Percentiles rank a stretch among this genome's conserved stretches.
These are phyloP conservation scores for Trypanosoma scelopori DNA, from an alignment of 208 protist genomes.

Conservation along the genomic window DNA sequence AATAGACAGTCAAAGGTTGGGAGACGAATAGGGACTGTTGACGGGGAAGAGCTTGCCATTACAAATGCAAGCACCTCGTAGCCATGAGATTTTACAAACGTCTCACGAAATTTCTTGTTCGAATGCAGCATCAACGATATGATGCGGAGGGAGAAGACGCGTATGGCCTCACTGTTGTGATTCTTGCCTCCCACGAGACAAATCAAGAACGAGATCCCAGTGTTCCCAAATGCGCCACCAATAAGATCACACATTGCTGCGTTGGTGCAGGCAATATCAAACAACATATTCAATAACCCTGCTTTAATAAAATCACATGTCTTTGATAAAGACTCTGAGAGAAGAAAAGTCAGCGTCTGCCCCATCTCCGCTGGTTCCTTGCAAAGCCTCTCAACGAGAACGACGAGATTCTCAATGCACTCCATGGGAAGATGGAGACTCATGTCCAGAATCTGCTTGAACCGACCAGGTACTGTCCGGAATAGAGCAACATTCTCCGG, in stretches of 20 bases:
- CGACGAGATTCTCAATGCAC: conserved; percentile 75
- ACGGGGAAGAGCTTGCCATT: conserved; percentile 41
- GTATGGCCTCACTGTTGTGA: conserved; percentile 77
- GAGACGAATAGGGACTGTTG: conserved; percentile 53
- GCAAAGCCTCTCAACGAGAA: conserved; percentile 85
- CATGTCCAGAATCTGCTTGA: conserved; percentile 54
- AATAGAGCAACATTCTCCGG: conserved; percentile 72
- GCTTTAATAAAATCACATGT: conserved; percentile 64
- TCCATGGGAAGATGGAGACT: conserved; percentile 56
- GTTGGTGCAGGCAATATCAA: conserved; percentile 75
- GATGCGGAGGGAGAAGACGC: conserved; percentile 74
- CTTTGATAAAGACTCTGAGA: conserved; percentile 22
- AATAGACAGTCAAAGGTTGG: conserved; percentile 80
- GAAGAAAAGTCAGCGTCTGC: conserved; percentile 59
- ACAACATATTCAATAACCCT: conserved; percentile 87
- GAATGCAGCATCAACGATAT: conserved; percentile 78
- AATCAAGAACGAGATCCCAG: conserved; percentile 58
- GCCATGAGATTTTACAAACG: conserved; percentile 64
- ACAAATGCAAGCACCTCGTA: conserved; percentile 64
- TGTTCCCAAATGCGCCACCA: conserved; percentile 48
- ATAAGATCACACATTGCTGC: conserved; percentile 68
- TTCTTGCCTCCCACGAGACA: conserved; percentile 68
- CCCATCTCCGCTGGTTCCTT: conserved; percentile 67
- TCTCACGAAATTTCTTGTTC: conserved; percentile 48
- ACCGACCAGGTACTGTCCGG: conserved; percentile 46